Percentiles rank a stretch among this genome's conserved stretches.
These are phyloP conservation scores for Ceratocystis destructans DNA, from an alignment of 2,329 filamentous ascomycete genomes.

Conservation along the genomic window DNA sequence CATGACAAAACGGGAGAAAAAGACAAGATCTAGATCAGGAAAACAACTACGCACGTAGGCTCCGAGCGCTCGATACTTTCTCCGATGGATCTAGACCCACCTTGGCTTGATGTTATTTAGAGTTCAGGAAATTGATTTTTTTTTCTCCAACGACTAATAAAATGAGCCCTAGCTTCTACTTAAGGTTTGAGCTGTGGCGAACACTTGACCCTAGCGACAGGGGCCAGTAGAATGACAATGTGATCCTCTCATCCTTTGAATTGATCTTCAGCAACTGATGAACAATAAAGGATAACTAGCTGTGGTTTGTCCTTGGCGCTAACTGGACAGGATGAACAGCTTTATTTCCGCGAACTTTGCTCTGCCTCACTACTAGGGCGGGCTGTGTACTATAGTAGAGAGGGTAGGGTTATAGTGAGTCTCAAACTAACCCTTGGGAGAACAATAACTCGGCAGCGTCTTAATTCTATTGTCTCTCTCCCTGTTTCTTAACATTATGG, in stretches of 20 bases:
- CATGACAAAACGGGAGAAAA: not conserved
- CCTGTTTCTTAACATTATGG: not conserved
- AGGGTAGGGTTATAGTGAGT: not conserved
- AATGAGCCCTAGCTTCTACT: not conserved
- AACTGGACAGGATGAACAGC: no score
- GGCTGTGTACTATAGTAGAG: not conserved
- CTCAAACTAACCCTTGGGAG: not conserved
- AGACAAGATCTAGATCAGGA: not conserved
- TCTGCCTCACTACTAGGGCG: no score
- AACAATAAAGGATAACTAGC: not conserved
- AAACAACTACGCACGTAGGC: not conserved
- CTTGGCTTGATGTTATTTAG: not conserved
- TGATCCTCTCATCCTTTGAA: not conserved
- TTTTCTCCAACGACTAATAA: not conserved
- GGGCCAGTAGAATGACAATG: conserved; percentile 3
- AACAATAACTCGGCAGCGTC: not conserved
- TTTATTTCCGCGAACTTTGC: no score
- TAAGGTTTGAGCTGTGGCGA: not conserved
- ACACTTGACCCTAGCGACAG: not conserved
- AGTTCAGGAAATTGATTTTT: not conserved
- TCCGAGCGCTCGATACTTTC: not conserved
- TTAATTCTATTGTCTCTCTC: not conserved
- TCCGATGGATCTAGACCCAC: not conserved
- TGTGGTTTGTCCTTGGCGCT: not conserved
- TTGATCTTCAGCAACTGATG: not conserved